Percentiles rank a stretch among this genome's conserved stretches.
These are phyloP conservation scores for Lenzites betulinus DNA, from an alignment of 768 basidiomycete species.

Conservation along the genomic window DNA sequence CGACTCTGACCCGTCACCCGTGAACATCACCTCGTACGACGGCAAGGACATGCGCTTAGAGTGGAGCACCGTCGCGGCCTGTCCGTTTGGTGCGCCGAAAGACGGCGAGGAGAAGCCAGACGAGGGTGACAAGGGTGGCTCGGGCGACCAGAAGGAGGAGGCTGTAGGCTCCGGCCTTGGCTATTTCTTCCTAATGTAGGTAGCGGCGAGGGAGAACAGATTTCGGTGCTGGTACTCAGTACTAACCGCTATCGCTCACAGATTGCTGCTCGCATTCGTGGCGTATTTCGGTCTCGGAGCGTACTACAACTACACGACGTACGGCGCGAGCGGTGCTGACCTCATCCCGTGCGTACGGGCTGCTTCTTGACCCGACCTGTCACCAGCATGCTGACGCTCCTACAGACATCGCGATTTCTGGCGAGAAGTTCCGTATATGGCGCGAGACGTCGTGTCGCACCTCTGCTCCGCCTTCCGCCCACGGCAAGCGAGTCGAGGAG, in stretches of 20 bases:
- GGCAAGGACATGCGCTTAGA: conserved; percentile 53
- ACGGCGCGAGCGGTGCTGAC: conserved; percentile 81
- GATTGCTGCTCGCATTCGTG: conserved; percentile 63
- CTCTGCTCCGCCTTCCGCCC: conserved; percentile 74
- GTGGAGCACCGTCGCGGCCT: conserved; percentile 67
- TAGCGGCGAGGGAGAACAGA: conserved; percentile 2
- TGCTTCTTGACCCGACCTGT: conserved; percentile 6
- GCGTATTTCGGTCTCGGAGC: conserved; percentile 79
- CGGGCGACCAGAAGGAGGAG: conserved; percentile 22
- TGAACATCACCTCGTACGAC: conserved; percentile 62
- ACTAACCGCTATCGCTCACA: conserved; percentile 28
- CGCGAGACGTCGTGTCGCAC: conserved; percentile 75
- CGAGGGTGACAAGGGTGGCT: conserved; percentile 32
- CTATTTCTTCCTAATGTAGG: conserved; percentile 87
- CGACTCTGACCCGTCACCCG: conserved; percentile 41
- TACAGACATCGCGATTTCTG: conserved; percentile 86
- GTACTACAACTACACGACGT: conserved; percentile 87
- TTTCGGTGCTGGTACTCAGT: background rate
- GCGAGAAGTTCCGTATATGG: conserved; percentile 86
- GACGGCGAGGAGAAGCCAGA: conserved; percentile 34
- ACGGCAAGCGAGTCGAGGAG: conserved; percentile 64
- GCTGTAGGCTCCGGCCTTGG: conserved; percentile 73
- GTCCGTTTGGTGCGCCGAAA: conserved; percentile 40
- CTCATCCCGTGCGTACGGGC: conserved; percentile 73
- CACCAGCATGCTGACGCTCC: conserved; percentile 7